Percentiles rank a stretch among this genome's conserved stretches.
Conservation (phyloP, 495 filamentous ascomycete genomes). For the Hypoxylon lienhwacheense region DNA sequence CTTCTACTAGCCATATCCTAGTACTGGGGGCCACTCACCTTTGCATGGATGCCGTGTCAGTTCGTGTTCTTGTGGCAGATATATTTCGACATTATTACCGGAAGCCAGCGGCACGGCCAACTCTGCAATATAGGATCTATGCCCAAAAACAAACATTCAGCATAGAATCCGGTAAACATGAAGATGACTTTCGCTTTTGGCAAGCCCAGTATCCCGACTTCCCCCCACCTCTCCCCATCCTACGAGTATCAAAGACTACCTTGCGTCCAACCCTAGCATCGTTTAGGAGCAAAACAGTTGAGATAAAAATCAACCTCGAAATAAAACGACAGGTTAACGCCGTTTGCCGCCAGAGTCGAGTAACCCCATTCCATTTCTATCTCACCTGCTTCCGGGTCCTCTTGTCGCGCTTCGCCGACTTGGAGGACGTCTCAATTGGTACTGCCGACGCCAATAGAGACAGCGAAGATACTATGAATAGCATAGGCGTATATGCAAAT, state of each 20-base stretch:
- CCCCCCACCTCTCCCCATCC: constrained; percentile 32
- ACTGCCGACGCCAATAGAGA: constrained; percentile 42
- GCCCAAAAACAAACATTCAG: not conserved
- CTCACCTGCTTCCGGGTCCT: constrained; percentile 32
- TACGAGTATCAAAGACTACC: not conserved
- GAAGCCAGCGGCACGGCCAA: not conserved
- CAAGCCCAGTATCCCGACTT: constrained; percentile 28
- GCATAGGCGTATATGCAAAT: constrained; percentile 52
- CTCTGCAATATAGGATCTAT: not conserved
- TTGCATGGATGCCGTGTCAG: too few relatives aligned
- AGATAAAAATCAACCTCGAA: not conserved
- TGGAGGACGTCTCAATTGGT: constrained; percentile 39
- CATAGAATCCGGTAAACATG: constrained; percentile 4
- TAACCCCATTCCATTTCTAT: constrained; percentile 39
- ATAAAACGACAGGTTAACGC: constrained; percentile 3
- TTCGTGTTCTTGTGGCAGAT: not conserved
- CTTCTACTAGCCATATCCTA: too few relatives aligned
- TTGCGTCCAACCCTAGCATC: not conserved
- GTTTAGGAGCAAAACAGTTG: not conserved
- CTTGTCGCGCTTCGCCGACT: constrained; percentile 11
- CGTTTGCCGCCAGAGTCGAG: constrained; percentile 2
- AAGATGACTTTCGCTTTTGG: constrained; percentile 42
- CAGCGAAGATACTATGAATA: constrained; percentile 29
- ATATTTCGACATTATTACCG: not conserved
- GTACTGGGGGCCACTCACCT: too few relatives aligned